A percentile compares a stretch with the other conserved stretches of the same genome.
These are phyloP conservation scores for Russula sp. DNA, from an alignment of 768 basidiomycete genomes.

Conservation along the genomic window DNA sequence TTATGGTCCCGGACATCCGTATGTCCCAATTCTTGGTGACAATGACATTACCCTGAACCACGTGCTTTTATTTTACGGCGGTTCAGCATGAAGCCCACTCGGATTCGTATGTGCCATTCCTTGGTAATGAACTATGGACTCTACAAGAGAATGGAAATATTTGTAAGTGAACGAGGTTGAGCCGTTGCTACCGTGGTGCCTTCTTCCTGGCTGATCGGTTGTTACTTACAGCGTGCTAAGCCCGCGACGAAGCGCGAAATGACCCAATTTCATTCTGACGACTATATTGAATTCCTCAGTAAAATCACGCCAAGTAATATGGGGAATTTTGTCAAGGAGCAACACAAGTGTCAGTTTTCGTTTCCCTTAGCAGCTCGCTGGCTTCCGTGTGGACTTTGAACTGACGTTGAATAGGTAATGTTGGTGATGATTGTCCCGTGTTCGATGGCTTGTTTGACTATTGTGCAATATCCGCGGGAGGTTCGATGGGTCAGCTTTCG, in stretches of 20 bases:
- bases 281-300: conserved; percentile 95
- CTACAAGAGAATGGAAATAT: conserved; percentile 99
- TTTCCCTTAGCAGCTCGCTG: background rate
- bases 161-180: conserved; percentile 52
- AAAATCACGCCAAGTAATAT: conserved; percentile 94
- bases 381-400: background rate
- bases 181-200: no score
- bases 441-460: conserved; percentile 99
- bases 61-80: conserved; percentile 7
- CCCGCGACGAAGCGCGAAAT: conserved; percentile 99
- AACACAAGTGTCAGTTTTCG: conserved; percentile 75
- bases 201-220: conserved; percentile 2
- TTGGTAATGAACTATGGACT: conserved; percentile 99
- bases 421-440: conserved; percentile 97
- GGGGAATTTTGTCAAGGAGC: conserved; percentile 88
- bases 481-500: conserved; percentile 81
- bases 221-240: conserved; percentile 73
- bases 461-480: conserved; percentile 99
- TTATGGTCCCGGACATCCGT: conserved; percentile 97
- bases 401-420: conserved; percentile 59
- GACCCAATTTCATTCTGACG: conserved; percentile 99
- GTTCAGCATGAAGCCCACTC: conserved; percentile 88
- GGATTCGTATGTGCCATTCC: conserved; percentile 99
- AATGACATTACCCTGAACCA: conserved; percentile 15
- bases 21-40: conserved; percentile 24